phyloP scores from a whole-genome alignment of 805 yeast species.

The Candida nitratophila region DNA sequence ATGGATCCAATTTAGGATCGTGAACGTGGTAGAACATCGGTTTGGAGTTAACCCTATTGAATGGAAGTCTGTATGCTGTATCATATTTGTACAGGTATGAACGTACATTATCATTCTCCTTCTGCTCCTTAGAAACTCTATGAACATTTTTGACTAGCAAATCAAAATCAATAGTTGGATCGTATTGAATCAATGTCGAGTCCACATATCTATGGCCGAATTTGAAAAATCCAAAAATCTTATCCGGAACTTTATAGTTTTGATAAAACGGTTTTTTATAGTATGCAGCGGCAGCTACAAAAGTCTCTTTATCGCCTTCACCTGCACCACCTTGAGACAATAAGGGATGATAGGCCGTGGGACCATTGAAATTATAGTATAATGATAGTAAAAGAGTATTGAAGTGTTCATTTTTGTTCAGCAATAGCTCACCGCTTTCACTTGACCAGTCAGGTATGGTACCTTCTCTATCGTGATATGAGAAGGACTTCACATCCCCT shows the following conservation, averaged over 20 bases:
- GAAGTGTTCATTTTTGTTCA: conserved; percentile 52
- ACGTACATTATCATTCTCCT: not conserved
- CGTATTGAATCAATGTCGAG: conserved; percentile 23
- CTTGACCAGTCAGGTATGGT: conserved; percentile 60
- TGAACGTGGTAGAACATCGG: conserved; percentile 16
- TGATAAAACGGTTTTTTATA: conserved; percentile 42
- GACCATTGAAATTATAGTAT: conserved; percentile 63
- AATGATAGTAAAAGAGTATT: conserved; percentile 49
- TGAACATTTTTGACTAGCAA: conserved; percentile 8
- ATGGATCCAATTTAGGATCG: not conserved
- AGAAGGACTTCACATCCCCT: conserved; percentile 25
- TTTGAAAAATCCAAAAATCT: conserved; percentile 15
- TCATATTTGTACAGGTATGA: conserved; percentile 7
- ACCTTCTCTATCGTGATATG: conserved; percentile 56
- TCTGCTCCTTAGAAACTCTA: conserved; percentile 2
- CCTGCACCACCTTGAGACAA: conserved; percentile 58
- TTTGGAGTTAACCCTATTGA: conserved; percentile 11
- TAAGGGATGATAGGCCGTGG: conserved; percentile 48
- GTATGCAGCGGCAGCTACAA: conserved; percentile 54
- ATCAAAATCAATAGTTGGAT: conserved; percentile 21
- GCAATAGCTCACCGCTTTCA: conserved; percentile 59
- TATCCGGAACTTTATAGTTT: conserved; percentile 26
- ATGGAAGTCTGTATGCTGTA: conserved; percentile 11
- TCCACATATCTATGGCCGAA: conserved; percentile 16
- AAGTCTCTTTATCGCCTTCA: conserved; percentile 74